phyloP scores from a whole-genome alignment of 306 rosid species.

The Elaeagnus macrophylla region DNA sequence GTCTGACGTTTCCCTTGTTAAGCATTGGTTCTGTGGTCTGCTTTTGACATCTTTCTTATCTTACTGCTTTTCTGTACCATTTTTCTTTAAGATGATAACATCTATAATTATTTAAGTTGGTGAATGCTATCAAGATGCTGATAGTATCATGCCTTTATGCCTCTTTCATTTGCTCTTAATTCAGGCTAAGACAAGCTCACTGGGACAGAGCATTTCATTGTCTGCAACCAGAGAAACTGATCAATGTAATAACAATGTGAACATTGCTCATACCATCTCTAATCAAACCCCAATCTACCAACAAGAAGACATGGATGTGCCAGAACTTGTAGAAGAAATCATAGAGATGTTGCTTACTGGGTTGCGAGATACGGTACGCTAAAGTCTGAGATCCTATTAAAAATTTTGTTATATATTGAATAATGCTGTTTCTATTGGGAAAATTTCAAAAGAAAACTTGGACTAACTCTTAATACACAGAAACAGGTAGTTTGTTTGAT shows the following conservation, averaged over 20 bases:
- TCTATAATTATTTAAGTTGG: not conserved
- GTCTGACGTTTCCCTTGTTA: not conserved
- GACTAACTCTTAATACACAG: too few species aligned
- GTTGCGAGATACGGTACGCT: slow-evolving; percentile 83
- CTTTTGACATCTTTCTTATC: not conserved
- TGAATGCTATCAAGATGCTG: not conserved
- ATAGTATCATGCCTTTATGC: slow-evolving; percentile 15
- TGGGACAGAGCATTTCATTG: slow-evolving; percentile 45
- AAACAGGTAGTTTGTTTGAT: too few species aligned
- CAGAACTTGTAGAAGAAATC: slow-evolving; percentile 89
- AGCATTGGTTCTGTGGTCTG: not conserved
- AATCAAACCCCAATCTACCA: slow-evolving; percentile 25
- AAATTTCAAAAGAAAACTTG: not conserved
- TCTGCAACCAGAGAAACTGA: slow-evolving; percentile 31
- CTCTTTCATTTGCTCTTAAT: slow-evolving; percentile 22
- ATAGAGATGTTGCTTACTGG: slow-evolving; percentile 87
- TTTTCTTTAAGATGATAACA: not conserved
- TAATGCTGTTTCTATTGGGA: slow-evolving; percentile 12
- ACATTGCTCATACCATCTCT: slow-evolving; percentile 23
- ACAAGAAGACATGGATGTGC: slow-evolving; percentile 81
- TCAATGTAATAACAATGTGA: slow-evolving; percentile 27
- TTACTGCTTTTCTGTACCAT: not conserved
- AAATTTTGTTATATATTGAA: slow-evolving; percentile 20
- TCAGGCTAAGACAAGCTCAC: slow-evolving; percentile 67
- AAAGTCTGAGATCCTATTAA: slow-evolving; percentile 34